These are phyloP conservation scores for Blastobotrys persicus DNA, from an alignment of 1,139 yeast species.

Conservation along the genomic window DNA sequence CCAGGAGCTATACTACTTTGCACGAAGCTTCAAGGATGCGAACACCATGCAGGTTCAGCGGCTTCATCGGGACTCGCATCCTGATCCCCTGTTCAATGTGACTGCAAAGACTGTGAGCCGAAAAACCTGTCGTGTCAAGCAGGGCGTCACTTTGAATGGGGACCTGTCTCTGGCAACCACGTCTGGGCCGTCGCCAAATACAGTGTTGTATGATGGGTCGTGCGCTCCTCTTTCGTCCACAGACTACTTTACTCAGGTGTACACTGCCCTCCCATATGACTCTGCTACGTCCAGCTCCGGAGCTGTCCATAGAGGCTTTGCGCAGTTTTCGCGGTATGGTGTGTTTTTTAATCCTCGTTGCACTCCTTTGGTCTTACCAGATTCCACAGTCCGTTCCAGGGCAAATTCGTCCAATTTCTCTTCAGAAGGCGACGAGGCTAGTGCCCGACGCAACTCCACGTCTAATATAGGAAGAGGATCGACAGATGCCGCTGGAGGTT, in stretches of 20 bases:
- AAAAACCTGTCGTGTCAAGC: slow-evolving; percentile 9
- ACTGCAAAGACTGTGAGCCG: slow-evolving; percentile 10
- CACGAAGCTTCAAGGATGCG: slow-evolving; percentile 17
- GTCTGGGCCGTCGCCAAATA: background rate
- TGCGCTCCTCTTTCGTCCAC: slow-evolving; percentile 11
- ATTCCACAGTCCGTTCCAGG: slow-evolving; percentile 11
- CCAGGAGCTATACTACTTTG: slow-evolving; percentile 22
- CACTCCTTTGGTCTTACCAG: slow-evolving; percentile 15
- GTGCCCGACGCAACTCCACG: background rate
- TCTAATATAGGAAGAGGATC: background rate
- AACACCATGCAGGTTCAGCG: slow-evolving; percentile 25
- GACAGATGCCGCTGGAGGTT: background rate
- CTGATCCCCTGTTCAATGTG: slow-evolving; percentile 26
- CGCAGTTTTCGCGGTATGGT: slow-evolving; percentile 10
- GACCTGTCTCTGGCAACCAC: slow-evolving; percentile 1
- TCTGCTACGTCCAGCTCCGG: slow-evolving; percentile 6
- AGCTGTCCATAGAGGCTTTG: slow-evolving; percentile 3
- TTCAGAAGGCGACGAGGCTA: background rate
- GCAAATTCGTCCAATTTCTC: background rate
- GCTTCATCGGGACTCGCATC: slow-evolving; percentile 20
- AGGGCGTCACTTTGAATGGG: slow-evolving; percentile 6
- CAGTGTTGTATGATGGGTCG: slow-evolving; percentile 16
- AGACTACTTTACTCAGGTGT: slow-evolving; percentile 2
- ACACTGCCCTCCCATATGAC: slow-evolving; percentile 12
- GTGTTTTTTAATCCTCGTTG: slow-evolving; percentile 13